Base-by-base conservation (phyloP, 495 filamentous ascomycete genomes). In the Tuber aestivum region DNA sequence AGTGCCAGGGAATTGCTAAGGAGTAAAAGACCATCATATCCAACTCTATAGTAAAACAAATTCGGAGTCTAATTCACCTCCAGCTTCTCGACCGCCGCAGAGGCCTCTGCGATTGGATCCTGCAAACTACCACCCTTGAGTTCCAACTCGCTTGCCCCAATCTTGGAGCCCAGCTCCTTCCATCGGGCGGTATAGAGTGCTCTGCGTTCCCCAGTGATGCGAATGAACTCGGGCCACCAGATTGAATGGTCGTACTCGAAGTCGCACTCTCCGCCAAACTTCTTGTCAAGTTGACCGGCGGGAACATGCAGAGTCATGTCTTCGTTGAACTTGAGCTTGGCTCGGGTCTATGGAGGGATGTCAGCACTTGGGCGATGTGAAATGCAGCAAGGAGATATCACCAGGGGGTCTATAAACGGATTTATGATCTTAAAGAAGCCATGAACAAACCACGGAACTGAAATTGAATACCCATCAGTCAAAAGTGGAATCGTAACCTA, bases 271-370 rank as follows among this genome's bases (percentile, higher is more conserved):
- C 90, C 90, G 77, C 89, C 90, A 77, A 89, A 88, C 72, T 89
- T 85, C 76, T 88, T 89, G 89, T 94, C 90, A 56, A 99, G 88
- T 74, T 97, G 94, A 78, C 88, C 85, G 10, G 89, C 82, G 9
- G 94, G 94, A 18, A 98, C 91, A 80, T 92, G 91, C 70, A 91
- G 85, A 76, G 86, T 85, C 84, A 95, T 87, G 80, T 97, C 91
- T 80, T 96, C 92, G 85, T 97, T 97, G 87, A 97, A 98, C 82
- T 92, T 93, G 82, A 99, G 89, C 86, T 99, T 99, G 78, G 95
- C 89, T 23, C 91, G 89, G 23, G 95, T 99, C 76, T 91, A 56
- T 40, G 10, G 6, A 70, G 12, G 27, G 65, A 68, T 37, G 73
- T 79, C n/a, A 74, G 69, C 37, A 48, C 21, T 9, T 69, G 23